Evolutionary conservation across 1,284 basidiomycete species (phyloP), one percentile per base, ranked within the genome.

Genomic region (Porogramme epimiltina): DNA sequence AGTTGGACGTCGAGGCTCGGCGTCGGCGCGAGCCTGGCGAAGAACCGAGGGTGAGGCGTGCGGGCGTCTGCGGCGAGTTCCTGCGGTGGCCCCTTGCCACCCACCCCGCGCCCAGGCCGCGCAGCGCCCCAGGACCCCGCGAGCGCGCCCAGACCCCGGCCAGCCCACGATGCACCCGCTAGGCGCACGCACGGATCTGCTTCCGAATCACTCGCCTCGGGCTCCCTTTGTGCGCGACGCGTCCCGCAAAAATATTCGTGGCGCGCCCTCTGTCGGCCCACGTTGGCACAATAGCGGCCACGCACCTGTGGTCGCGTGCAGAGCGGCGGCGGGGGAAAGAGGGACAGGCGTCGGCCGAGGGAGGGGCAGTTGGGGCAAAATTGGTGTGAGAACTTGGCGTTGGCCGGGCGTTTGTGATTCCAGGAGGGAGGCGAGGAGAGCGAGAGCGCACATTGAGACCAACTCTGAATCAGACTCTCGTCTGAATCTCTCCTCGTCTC

Each of bases 401-500:
- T 48, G 50, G 45, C 44, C 49, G 36, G 56, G 46, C 39, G 44
- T 36, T 34, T 40, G 37, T 18, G 23, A 47, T 31, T 31, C 28
- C 6, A 50, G 45, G 39, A 42, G 48, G 33, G 51, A 43, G 40
- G 46, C 47, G 51, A 51, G 49, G 41, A 40, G 51, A 53, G 11
- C 45, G 56, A 52, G 62, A 51, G 59, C 28, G 28, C 54, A 51
- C 58, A 53, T 56, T 56, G 55, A 60, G 54, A 54, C 55, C 56
- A 58, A 51, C 52, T 62, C 58, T 51, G 51, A n/a, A n/a, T n/a
- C n/a, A n/a, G n/a, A n/a, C n/a, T n/a, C n/a, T n/a, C n/a, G n/a
- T n/a, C n/a, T n/a, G n/a, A 55, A 48, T 54, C 48, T 51, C 56
- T 51, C 58, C 49, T 51, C 61, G 52, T 62, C 56, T 56, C 61